Base-by-base conservation (phyloP, 2,329 filamentous ascomycete genomes). In the Penicillium italicum region DNA sequence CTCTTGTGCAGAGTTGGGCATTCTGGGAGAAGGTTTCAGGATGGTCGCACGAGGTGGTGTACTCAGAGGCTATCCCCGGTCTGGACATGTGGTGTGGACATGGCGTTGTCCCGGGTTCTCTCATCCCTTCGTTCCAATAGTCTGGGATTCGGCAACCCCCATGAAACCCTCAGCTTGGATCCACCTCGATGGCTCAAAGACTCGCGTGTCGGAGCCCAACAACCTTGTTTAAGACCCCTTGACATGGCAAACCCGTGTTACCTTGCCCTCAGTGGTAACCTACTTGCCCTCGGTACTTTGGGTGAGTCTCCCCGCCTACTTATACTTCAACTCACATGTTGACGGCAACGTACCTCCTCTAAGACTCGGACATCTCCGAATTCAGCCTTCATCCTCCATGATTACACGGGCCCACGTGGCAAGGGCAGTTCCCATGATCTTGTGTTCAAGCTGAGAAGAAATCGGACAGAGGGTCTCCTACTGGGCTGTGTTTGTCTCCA, bases 11-110 rank as follows among this genome's bases (percentile, higher is more conserved):
- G 9, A 45, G 9, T 44, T 47, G 43, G 12, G 6, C 37, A 54
- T 28, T 40, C 11, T 22, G 8, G 40, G 34, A 34, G 38, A 49
- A 52, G 44, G 42, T 48, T 33, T 38, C 36, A 57, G 37, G 55
- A 42, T 41, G 53, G 60, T 56, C 26, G 30, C 20, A 56, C 53
- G 49, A 41, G 42, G 34, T n/a, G n/a, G 47, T 47, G 49, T 41
- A 42, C 31, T 47, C 43, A 50, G 37, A 56, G 53, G 42, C 20
- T 47, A 56, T 53, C 18, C 49, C 31, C 34, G 36, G 42, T 28
- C 41, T 50, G 40, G 36, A 22, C 10, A n/a, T 45, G 22, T 45
- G 18, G 18, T 18, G 30, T 38, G 20, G 41, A 55, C 40, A 40
- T 53, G 28, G 36, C 37, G 42, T 12, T 42, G 53, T 31, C 49